A percentile compares a stretch with the other conserved stretches of the same genome.
phyloP scores from a whole-genome alignment of 768 basidiomycete genomes.

The Chalciporus sphaerocephalus region DNA sequence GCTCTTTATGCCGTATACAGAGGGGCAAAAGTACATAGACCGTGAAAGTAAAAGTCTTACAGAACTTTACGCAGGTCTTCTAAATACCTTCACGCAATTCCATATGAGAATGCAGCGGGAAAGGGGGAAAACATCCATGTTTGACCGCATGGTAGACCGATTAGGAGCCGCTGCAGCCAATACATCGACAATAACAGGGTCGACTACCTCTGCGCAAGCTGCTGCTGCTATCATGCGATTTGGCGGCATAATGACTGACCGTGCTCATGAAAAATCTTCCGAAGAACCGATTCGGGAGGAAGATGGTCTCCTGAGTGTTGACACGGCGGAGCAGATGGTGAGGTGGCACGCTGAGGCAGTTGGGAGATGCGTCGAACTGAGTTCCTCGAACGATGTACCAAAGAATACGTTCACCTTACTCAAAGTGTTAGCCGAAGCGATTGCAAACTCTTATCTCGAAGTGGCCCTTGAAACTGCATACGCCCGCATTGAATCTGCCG shows the following conservation, averaged over 20 bases:
- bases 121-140: conserved; percentile 65
- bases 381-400: conserved; percentile 72
- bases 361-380: conserved; percentile 90
- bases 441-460: conserved; percentile 82
- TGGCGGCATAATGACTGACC: conserved; percentile 66
- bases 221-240: conserved; percentile 88
- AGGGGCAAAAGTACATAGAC: conserved; percentile 89
- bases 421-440: conserved; percentile 80
- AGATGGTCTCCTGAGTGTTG: conserved; percentile 75
- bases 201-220: conserved; percentile 75
- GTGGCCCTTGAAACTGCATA: conserved; percentile 84
- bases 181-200: conserved; percentile 52
- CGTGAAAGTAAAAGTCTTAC: conserved; percentile 81
- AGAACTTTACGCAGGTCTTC: conserved; percentile 68
- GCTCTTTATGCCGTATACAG: conserved; percentile 89
- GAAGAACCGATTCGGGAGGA: conserved; percentile 76
- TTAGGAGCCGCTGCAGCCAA: conserved; percentile 72
- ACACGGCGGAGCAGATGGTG: conserved; percentile 83
- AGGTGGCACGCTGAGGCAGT: conserved; percentile 98
- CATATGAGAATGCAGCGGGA: conserved; percentile 70
- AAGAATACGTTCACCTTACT: conserved; percentile 85
- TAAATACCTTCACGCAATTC: conserved; percentile 77
- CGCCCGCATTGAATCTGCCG: conserved; percentile 64
- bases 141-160: conserved; percentile 89
- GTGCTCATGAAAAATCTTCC: conserved; percentile 43